phyloP scores from a whole-genome alignment of 2,329 filamentous ascomycete genomes.

The Paraphaeosphaeria minitans region DNA sequence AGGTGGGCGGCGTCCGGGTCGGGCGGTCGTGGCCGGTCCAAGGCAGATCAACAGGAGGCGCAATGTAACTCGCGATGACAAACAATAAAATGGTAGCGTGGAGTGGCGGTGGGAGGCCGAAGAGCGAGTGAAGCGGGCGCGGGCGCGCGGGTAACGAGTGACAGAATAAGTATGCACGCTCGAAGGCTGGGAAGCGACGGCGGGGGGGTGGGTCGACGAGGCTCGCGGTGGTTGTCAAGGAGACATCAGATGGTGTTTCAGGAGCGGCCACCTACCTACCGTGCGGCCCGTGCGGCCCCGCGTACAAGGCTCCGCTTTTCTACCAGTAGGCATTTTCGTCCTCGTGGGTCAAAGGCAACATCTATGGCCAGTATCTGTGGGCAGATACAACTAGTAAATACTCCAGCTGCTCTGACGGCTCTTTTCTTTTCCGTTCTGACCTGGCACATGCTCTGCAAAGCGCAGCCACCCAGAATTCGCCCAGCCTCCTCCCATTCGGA shows the following conservation, averaged over 20 bases:
- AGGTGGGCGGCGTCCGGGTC: slow-evolving; percentile 1
- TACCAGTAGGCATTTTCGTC: neutral
- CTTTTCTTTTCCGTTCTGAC: neutral
- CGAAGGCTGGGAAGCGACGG: slow-evolving; percentile 13
- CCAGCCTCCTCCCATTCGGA: too few relatives aligned
- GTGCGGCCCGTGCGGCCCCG: slow-evolving; percentile 1
- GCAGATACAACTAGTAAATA: neutral
- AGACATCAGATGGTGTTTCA: slow-evolving; percentile 12
- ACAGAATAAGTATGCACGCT: slow-evolving; percentile 21
- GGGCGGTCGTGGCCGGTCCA: slow-evolving; percentile 10
- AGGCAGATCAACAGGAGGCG: slow-evolving; percentile 15
- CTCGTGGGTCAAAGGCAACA: neutral
- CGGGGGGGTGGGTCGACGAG: slow-evolving; percentile 8
- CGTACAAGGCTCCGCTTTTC: slow-evolving; percentile 4
- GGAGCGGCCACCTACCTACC: slow-evolving; percentile 3
- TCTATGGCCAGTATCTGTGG: neutral
- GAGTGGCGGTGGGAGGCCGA: slow-evolving; percentile 6
- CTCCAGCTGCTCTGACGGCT: neutral
- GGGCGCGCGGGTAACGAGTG: slow-evolving; percentile 29
- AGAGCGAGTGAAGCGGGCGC: slow-evolving; percentile 19
- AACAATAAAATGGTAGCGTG: neutral
- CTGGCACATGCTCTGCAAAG: too few relatives aligned
- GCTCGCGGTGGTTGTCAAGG: slow-evolving; percentile 9
- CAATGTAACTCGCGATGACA: slow-evolving; percentile 7
- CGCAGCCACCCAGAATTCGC: too few relatives aligned